Base-by-base conservation (phyloP, 768 basidiomycete genomes). In the Pisolithus tinctorius region DNA sequence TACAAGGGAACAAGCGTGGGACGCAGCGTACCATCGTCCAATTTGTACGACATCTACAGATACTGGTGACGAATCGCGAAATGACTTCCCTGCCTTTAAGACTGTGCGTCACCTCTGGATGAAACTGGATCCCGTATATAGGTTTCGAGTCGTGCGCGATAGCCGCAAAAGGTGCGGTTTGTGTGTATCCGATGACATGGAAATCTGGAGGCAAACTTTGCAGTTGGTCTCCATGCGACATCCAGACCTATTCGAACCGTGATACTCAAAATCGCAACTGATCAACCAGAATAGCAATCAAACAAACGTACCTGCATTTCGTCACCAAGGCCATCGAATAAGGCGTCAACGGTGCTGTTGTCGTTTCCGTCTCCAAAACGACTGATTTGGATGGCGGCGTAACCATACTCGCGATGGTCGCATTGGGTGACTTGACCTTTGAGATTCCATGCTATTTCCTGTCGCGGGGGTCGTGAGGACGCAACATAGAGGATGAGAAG, bases 221-320 rank as follows among this genome's bases (percentile, higher is more conserved):
- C 31, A 98, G 78, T 57, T 95, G 92, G 69, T 98, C 96, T 10
- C 94, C 93, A 65, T 99, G 96, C 16, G 95, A 97, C 96, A 98
- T 98, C 96, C 96, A 98, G 46, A 98, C 95, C 95, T 98, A 55
- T 4, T 34, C 13, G 5, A 4, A 49, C 36, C 38, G 26, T 14
- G n/a, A 5, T 27, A 9, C 44, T 40, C 4, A 23, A 37, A 36
- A 47, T 13, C 40, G 39, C 4, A 42, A 10, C 20, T 27, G 45
- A 45, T 49, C 34, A 34, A n/a, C 50, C 31, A 38, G 17, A 26
- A 8, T 27, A 13, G 23, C 29, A 50, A 41, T 17, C 39, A 17
- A 13, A 27, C 27, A 9, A 47, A 31, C 58, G 73, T 58, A 91
- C 94, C 78, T 91, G 87, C 77, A 96, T 83, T 59, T 91, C 86